These are phyloP conservation scores for Coelastrella sp. DNA, from an alignment of 139 green algal species.

Conservation along the genomic window DNA sequence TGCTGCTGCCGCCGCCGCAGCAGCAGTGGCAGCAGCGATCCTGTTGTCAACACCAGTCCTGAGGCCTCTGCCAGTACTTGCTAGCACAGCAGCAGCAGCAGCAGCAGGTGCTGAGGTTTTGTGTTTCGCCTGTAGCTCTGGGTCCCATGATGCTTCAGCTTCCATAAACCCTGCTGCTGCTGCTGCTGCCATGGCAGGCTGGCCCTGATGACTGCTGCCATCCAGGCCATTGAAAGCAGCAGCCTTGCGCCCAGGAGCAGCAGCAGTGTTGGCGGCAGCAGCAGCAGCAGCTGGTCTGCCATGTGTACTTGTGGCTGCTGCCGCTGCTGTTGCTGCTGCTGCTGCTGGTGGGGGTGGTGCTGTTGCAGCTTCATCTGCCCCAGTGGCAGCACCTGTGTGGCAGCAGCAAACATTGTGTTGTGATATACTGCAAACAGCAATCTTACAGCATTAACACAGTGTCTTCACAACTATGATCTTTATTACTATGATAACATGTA, in stretches of 20 bases:
- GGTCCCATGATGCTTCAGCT: conserved; percentile 36
- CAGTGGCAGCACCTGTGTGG: background rate
- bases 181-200: background rate
- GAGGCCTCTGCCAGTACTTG: background rate
- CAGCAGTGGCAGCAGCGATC: background rate
- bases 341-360: background rate
- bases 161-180: conserved; percentile 29
- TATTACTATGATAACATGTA: too few species aligned
- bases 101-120: background rate
- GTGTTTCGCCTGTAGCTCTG: background rate
- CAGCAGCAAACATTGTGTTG: background rate
- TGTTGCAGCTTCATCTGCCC: conserved; percentile 20
- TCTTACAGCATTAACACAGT: too few species aligned
- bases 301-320: background rate
- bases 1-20: background rate
- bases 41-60: background rate
- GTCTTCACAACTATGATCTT: too few species aligned
- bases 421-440: background rate
- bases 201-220: background rate
- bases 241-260: background rate
- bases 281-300: background rate
- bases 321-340: conserved; percentile 3
- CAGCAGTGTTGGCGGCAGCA: conserved; percentile 4
- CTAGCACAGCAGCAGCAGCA: background rate
- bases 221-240: background rate